These are phyloP conservation scores for Narthecium ossifragum DNA, from an alignment of 106 monocot genomes.

Conservation along the genomic window DNA sequence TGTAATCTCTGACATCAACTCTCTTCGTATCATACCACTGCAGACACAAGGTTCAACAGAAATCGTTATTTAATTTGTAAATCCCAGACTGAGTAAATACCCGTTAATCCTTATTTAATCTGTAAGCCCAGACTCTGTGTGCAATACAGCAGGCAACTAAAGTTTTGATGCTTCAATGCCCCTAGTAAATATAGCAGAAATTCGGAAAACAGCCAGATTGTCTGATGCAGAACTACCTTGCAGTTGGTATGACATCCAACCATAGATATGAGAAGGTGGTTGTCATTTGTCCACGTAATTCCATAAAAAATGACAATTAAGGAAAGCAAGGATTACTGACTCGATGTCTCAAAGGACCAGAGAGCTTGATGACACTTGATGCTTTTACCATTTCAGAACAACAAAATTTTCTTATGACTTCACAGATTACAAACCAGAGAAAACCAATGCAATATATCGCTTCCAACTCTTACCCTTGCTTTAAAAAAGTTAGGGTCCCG, in stretches of 20 bases:
- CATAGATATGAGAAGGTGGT: too few species aligned
- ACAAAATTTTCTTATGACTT: not conserved
- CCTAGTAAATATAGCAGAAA: not conserved
- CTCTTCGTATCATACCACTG: conserved; percentile 72
- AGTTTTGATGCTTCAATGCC: not conserved
- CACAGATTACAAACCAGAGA: not conserved
- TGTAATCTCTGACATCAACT: conserved; percentile 70
- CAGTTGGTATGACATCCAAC: too few species aligned
- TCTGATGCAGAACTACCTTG: too few species aligned
- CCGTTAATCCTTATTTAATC: too few species aligned
- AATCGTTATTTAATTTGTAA: not conserved
- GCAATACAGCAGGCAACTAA: not conserved
- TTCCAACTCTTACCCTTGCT: conserved; percentile 46
- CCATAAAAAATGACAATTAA: too few species aligned
- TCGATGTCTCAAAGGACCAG: not conserved
- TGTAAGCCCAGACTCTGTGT: not conserved
- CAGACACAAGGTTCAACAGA: not conserved
- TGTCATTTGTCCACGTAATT: too few species aligned
- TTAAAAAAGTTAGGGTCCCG: conserved; percentile 31
- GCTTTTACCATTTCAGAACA: not conserved
- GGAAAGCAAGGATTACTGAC: not conserved
- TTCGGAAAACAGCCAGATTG: not conserved
- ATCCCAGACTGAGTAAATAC: too few species aligned
- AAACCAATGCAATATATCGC: conserved; percentile 3
- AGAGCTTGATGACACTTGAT: not conserved